phyloP scores from a whole-genome alignment of 2,329 filamentous ascomycete genomes.

The Blumeria hordei region DNA sequence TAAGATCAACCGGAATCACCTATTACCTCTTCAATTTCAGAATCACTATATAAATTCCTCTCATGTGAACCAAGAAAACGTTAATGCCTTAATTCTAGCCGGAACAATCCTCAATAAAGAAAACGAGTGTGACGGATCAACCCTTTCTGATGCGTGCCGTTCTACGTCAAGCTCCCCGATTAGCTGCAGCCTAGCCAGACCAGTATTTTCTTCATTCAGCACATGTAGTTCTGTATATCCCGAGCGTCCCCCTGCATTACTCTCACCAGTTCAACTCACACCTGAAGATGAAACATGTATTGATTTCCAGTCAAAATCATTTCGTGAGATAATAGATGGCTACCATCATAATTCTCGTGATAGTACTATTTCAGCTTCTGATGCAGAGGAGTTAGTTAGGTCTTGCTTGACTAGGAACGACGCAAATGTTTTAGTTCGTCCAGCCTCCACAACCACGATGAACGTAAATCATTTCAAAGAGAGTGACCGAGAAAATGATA shows the following conservation, averaged over 20 bases:
- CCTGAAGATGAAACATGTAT: constrained; percentile 32
- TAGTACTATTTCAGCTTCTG: constrained; percentile 57
- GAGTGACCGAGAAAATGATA: too few relatives aligned
- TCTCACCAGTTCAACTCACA: constrained; percentile 39
- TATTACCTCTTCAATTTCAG: constrained; percentile 18
- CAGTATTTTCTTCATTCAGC: constrained; percentile 34
- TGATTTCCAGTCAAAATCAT: constrained; percentile 10
- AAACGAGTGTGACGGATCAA: constrained; percentile 49
- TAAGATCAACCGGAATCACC: constrained; percentile 20
- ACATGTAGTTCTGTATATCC: constrained; percentile 38
- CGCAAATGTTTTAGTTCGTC: too few relatives aligned
- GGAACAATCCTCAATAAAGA: constrained; percentile 59
- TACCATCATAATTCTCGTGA: constrained; percentile 48
- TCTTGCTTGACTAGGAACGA: too few relatives aligned
- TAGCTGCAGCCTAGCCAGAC: constrained; percentile 49
- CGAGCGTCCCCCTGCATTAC: constrained; percentile 20
- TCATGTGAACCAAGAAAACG: constrained; percentile 37
- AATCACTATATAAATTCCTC: constrained; percentile 19
- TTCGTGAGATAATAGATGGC: constrained; percentile 26
- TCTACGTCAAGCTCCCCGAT: constrained; percentile 22
- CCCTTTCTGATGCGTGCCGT: constrained; percentile 21
- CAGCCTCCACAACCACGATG: too few relatives aligned
- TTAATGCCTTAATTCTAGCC: constrained; percentile 52
- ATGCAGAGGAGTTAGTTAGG: constrained; percentile 22
- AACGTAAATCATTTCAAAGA: too few relatives aligned